Conservation (phyloP, 2,329 filamentous ascomycete genomes). For the Aspergillus felis region DNA sequence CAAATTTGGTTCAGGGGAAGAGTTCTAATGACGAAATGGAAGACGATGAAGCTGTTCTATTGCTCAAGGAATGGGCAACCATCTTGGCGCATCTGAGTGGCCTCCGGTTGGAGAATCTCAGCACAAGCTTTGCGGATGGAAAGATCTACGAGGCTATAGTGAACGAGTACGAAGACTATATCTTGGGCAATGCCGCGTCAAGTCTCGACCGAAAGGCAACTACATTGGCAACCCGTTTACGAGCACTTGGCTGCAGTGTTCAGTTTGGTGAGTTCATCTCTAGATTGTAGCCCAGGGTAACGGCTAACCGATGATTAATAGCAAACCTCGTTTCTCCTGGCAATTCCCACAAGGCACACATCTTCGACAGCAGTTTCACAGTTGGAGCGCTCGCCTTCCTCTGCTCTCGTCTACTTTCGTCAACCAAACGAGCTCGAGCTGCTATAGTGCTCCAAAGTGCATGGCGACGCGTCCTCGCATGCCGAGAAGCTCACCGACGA, state of each 20-base stretch:
- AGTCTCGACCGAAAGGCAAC: background rate
- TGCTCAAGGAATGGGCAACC: conserved; percentile 56
- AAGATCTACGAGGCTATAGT: conserved; percentile 54
- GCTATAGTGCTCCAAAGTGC: conserved; percentile 51
- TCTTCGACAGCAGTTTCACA: conserved; percentile 54
- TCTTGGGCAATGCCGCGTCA: conserved; percentile 16
- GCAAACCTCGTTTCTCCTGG: conserved; percentile 42
- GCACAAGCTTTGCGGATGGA: conserved; percentile 55
- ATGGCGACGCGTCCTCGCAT: conserved; percentile 40
- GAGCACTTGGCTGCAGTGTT: conserved; percentile 38
- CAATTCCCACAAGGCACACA: conserved; percentile 26
- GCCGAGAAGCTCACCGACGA: conserved; percentile 17
- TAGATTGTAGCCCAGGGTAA: background rate
- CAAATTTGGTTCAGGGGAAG: conserved; percentile 18
- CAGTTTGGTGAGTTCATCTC: conserved; percentile 37
- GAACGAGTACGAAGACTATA: conserved; percentile 51
- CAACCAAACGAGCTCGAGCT: conserved; percentile 48
- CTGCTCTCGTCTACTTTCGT: conserved; percentile 54
- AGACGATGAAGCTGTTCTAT: conserved; percentile 28
- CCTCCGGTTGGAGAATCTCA: conserved; percentile 51
- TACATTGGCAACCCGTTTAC: conserved; percentile 32
- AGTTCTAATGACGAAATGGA: conserved; percentile 22
- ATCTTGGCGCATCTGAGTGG: conserved; percentile 47
- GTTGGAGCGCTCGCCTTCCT: conserved; percentile 57
- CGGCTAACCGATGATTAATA: conserved; percentile 25